A percentile compares a stretch with the other conserved stretches of the same genome.
Evolutionary conservation across 805 yeast genomes (phyloP).

Genomic region (Tetrapisispora nanseiensis): DNA sequence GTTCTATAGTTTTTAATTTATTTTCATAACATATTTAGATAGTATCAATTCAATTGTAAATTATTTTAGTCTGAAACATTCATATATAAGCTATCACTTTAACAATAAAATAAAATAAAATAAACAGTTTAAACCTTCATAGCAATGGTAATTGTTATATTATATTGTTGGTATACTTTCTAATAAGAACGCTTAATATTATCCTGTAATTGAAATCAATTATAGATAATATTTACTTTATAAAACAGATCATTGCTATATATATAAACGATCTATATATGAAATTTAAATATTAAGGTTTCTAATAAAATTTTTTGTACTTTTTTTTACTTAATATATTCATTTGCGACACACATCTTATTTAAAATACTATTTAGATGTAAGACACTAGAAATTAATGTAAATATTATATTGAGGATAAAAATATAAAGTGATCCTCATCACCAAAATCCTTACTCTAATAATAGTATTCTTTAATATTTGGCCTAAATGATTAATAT

Average conservation of each 20-base stretch:
- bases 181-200: no score
- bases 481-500: slow-evolving; percentile 3
- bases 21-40: slow-evolving; percentile 30
- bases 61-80: not conserved
- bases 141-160: no score
- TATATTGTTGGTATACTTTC: no score
- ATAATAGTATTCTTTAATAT: not conserved
- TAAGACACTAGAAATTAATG: slow-evolving; percentile 1
- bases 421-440: not conserved
- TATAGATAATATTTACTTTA: no score
- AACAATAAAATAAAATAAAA: no score
- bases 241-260: no score
- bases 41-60: slow-evolving; percentile 1
- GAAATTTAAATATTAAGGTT: not conserved
- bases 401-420: not conserved
- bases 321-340: slow-evolving; percentile 1
- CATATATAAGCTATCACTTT: no score
- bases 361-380: slow-evolving; percentile 1
- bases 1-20: slow-evolving; percentile 60
- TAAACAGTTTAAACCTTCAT: no score
- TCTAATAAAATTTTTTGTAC: not conserved
- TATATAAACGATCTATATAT: no score
- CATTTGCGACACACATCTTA: slow-evolving; percentile 3
- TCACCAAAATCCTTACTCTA: not conserved
- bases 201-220: no score